Percentiles rank a stretch among this genome's conserved stretches.
phyloP scores from a whole-genome alignment of 768 basidiomycete species.

The Paxillus rubicundulus region DNA sequence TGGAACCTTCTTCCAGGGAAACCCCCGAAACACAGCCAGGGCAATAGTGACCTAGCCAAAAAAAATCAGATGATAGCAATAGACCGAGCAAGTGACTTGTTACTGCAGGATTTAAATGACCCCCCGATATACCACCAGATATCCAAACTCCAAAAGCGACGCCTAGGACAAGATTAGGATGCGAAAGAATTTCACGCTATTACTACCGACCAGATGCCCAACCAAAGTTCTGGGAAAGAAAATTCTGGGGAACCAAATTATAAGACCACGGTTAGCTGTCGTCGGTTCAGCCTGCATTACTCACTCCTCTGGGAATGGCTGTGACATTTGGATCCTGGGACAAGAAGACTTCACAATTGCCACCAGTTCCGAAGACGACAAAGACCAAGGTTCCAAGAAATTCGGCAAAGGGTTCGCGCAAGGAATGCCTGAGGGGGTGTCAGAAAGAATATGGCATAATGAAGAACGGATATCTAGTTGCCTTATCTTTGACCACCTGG shows the following conservation, averaged over 20 bases:
- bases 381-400: constrained; percentile 55
- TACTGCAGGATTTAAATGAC: constrained; percentile 69
- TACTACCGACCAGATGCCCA: constrained; percentile 19
- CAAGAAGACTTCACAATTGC: constrained; percentile 52
- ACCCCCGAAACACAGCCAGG: constrained; percentile 62
- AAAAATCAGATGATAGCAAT: background rate
- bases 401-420: constrained; percentile 60
- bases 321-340: constrained; percentile 42
- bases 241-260: constrained; percentile 5
- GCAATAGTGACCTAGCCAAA: constrained; percentile 55
- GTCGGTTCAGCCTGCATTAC: constrained; percentile 12
- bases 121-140: constrained; percentile 62
- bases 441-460: background rate
- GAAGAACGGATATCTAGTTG: constrained; percentile 21
- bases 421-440: constrained; percentile 28
- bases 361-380: constrained; percentile 53
- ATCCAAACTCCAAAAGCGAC: constrained; percentile 64
- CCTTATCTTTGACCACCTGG: constrained; percentile 53
- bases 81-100: constrained; percentile 1
- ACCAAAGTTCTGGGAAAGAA: constrained; percentile 19
- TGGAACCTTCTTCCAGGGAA: constrained; percentile 77
- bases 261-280: background rate
- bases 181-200: background rate
- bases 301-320: constrained; percentile 48
- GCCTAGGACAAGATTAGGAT: constrained; percentile 22